phyloP scores from a whole-genome alignment of 768 basidiomycete species.

The Rhizopogon sp. region DNA sequence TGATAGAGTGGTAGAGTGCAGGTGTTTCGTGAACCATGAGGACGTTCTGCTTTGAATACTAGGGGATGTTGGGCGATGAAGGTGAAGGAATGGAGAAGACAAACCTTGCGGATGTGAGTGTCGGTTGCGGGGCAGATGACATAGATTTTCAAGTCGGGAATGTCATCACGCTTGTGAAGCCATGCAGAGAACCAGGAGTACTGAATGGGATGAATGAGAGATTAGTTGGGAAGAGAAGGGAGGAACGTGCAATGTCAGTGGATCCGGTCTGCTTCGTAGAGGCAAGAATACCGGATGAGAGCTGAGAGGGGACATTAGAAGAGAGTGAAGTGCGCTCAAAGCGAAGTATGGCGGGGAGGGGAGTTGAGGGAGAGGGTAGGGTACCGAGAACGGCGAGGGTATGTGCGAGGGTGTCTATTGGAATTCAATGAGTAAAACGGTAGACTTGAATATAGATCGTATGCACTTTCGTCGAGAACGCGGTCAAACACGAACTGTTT shows the following conservation, averaged over 20 bases:
- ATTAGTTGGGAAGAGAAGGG: neutral
- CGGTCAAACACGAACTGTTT: constrained; percentile 49
- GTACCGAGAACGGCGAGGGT: constrained; percentile 72
- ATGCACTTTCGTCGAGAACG: constrained; percentile 46
- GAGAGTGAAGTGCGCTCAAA: constrained; percentile 73
- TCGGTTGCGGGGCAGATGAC: constrained; percentile 88
- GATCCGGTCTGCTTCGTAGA: constrained; percentile 45
- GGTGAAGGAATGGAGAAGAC: neutral
- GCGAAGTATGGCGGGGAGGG: constrained; percentile 61
- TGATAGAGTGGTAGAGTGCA: constrained; percentile 61
- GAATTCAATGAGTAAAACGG: neutral
- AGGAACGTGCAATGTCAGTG: constrained; percentile 60
- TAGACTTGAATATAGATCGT: too few species aligned
- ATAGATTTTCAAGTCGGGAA: constrained; percentile 76
- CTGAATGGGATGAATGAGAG: constrained; percentile 32
- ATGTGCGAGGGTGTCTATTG: constrained; percentile 25
- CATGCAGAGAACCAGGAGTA: constrained; percentile 82
- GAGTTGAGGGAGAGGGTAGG: constrained; percentile 31
- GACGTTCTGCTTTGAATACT: constrained; percentile 76
- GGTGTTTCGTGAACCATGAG: constrained; percentile 83
- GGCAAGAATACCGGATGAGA: constrained; percentile 34
- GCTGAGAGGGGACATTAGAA: constrained; percentile 29
- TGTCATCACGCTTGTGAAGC: constrained; percentile 34
- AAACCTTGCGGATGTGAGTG: constrained; percentile 79
- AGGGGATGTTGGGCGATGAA: neutral